Base-by-base conservation (phyloP, 805 yeast species). In the Ogataea nitratoaversa region DNA sequence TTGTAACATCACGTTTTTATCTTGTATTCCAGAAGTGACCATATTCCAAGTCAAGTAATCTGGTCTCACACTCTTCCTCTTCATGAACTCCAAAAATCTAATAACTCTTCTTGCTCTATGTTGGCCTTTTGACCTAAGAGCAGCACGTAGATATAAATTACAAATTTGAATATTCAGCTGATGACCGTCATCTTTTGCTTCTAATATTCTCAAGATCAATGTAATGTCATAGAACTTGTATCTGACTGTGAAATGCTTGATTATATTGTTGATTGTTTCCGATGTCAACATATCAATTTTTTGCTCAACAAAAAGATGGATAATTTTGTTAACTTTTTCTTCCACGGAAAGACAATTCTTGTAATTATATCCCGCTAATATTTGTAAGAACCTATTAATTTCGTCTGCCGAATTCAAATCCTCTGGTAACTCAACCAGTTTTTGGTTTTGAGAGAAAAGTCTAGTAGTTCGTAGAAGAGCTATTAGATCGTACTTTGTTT, bases 41-140 rank as follows among this genome's bases (percentile, higher is more conserved):
- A 50, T 22, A 31, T 47, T 47, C 51, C 51, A 50, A 12, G 52
- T 50, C 29, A 43, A 18, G 16, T 34, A 17, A 30, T 50, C 49
- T 1, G 50, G 50, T 14, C 3, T 32, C 8, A 50, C 16, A 8
- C 33, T 31, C 6, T 23, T 14, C 0, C 19, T 5, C 11, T 39
- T 24, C 49, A 50, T 47, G 8, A 4, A 19, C 11, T 33, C 16
- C 16, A 50, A 20, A 17, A 30, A 22, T 13, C 38, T 16, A 5
- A 40, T 23, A 14, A 43, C 42, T 17, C 50, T 34, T 14, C 47
- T 30, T 8, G 45, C 41, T 17, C 44, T 31, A 18, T 43, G 30
- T 25, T 27, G 38, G 13, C 42, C 32, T 2, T 30, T 30, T 9
- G 49, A 23, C 12, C 34, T 17, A 31, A 50, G n/a, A 5, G 29